Evolutionary conservation across 148 eudicot genomes (phyloP).

Genomic region (Polygonum aviculare): DNA sequence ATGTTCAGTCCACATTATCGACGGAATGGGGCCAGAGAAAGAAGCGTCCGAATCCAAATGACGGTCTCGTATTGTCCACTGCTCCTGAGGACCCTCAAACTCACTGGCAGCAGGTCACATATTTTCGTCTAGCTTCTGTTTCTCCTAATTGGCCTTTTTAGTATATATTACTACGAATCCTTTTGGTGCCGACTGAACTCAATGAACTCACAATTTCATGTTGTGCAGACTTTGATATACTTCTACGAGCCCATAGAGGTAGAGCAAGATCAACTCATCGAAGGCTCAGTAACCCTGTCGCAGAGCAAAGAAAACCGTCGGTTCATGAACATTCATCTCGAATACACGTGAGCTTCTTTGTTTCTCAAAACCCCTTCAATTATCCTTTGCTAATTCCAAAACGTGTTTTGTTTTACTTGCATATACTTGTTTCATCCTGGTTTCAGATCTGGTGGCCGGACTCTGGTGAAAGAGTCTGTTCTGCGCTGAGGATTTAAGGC

Average conservation of each 20-base stretch:
- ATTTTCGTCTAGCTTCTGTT: neutral
- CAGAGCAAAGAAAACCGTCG: conserved; percentile 90
- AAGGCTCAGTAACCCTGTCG: conserved; percentile 68
- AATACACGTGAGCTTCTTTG: conserved; percentile 50
- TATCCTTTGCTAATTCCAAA: neutral
- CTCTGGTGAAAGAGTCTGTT: conserved; percentile 78
- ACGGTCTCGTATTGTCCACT: conserved; percentile 78
- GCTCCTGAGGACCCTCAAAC: conserved; percentile 98
- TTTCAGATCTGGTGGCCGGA: conserved; percentile 81
- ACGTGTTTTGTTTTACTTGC: neutral
- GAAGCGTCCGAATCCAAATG: conserved; percentile 61
- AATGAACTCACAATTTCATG: neutral
- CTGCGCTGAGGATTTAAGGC: conserved; percentile 42
- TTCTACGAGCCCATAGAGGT: conserved; percentile 84
- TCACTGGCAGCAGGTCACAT: conserved; percentile 95
- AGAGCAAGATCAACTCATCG: conserved; percentile 86
- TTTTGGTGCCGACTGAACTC: neutral
- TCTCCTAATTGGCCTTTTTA: neutral
- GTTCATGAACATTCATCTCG: conserved; percentile 79
- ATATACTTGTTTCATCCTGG: conserved; percentile 1
- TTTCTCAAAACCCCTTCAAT: neutral
- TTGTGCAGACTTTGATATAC: conserved; percentile 68
- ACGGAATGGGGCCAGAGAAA: conserved; percentile 41
- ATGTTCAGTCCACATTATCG: conserved; percentile 22
- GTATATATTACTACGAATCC: neutral